Percentiles rank a stretch among this genome's conserved stretches.
Evolutionary conservation across 1,139 yeast genomes (phyloP).

Genomic region (Pichia sp.): DNA sequence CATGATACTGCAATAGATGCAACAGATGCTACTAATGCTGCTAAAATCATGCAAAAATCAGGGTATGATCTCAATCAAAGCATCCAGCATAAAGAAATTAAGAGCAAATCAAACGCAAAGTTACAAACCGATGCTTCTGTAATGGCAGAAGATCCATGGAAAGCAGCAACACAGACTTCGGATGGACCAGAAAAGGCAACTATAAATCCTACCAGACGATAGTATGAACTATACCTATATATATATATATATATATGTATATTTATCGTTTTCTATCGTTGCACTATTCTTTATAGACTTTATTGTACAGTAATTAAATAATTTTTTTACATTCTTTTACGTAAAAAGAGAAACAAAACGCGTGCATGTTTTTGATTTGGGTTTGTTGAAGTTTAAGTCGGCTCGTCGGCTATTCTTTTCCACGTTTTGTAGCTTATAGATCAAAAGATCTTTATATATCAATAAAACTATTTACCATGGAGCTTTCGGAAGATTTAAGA

Average conservation of each 20-base stretch:
- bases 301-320: too few species aligned
- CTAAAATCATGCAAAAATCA: conserved; percentile 4
- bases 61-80: conserved; percentile 1
- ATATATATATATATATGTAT: background rate
- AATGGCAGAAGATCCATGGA: conserved; percentile 8
- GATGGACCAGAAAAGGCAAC: conserved; percentile 7
- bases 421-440: too few species aligned
- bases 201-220: background rate
- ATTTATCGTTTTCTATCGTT: too few species aligned
- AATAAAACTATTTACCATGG: too few species aligned
- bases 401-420: background rate
- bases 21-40: conserved; percentile 10
- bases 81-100: conserved; percentile 1
- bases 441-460: too few species aligned
- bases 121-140: conserved; percentile 5
- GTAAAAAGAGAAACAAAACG: too few species aligned
- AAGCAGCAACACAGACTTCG: background rate
- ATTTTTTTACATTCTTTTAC: too few species aligned
- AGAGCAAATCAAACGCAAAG: conserved; percentile 3
- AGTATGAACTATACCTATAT: background rate
- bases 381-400: too few species aligned
- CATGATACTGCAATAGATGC: too few species aligned
- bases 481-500: conserved; percentile 33
- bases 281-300: too few species aligned
- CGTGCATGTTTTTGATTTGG: too few species aligned